Conservation (phyloP, 1,284 basidiomycete genomes). For the Heterobasidion irregulare region DNA sequence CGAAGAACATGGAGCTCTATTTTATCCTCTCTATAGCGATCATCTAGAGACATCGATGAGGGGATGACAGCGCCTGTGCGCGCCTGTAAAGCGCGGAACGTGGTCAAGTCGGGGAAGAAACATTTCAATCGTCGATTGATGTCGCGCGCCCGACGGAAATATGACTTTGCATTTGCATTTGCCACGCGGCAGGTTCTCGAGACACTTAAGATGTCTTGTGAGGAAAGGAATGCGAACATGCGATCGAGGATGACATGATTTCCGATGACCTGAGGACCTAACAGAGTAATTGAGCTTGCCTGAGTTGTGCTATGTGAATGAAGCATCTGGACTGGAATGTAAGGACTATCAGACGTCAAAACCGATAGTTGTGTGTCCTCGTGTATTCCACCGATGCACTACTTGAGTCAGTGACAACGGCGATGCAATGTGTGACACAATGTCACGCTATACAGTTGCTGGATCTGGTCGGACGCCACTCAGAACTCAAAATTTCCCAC, state of each 20-base stretch:
- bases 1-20: constrained; percentile 28
- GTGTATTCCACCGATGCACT: not conserved
- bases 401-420: not conserved
- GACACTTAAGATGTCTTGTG: constrained; percentile 15
- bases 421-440: not conserved
- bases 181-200: constrained; percentile 13
- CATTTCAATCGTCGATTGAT: constrained; percentile 16
- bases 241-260: constrained; percentile 14
- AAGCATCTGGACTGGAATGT: too few relatives aligned
- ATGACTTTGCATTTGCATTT: constrained; percentile 10
- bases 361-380: not conserved
- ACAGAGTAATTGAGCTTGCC: not conserved
- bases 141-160: constrained; percentile 13
- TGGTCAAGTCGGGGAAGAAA: constrained; percentile 16
- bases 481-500: constrained; percentile 10
- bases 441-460: constrained; percentile 12
- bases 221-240: constrained; percentile 13
- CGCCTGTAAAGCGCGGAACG: constrained; percentile 24
- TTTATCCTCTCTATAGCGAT: constrained; percentile 23
- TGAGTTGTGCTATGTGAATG: not conserved
- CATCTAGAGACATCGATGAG: constrained; percentile 29
- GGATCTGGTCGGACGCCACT: not conserved
- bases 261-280: not conserved
- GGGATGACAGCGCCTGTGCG: constrained; percentile 26
- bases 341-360: too few relatives aligned